Conservation (phyloP, 2,329 filamentous ascomycete genomes). For the Dothideomycetes sp. region DNA sequence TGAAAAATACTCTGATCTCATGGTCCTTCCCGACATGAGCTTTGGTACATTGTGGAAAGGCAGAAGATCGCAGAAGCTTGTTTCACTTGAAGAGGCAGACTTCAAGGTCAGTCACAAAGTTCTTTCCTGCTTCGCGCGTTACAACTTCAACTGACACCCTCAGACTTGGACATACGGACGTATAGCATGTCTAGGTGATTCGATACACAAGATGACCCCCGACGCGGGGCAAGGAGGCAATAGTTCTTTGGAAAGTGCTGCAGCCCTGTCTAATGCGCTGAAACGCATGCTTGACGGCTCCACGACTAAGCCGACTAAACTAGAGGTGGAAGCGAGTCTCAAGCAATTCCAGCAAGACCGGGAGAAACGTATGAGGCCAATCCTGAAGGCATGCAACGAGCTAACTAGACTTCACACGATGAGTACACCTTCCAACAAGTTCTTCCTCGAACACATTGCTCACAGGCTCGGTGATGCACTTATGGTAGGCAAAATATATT, state of each 20-base stretch:
- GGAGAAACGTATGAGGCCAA: conserved; percentile 10
- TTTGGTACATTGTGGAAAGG: conserved; percentile 22
- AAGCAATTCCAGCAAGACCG: conserved; percentile 13
- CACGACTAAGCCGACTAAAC: not conserved
- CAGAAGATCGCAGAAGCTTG: conserved; percentile 18
- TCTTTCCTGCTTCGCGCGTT: no score
- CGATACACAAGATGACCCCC: conserved; percentile 17
- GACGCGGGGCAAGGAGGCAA: conserved; percentile 4
- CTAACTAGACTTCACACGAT: conserved; percentile 13
- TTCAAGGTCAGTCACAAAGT: conserved; percentile 9
- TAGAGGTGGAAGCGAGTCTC: conserved; percentile 9
- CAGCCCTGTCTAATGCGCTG: conserved; percentile 15
- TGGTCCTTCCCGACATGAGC: conserved; percentile 15
- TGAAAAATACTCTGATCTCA: conserved; percentile 14
- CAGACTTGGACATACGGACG: conserved; percentile 15
- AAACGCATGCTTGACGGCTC: conserved; percentile 8
- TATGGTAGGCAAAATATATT: not conserved
- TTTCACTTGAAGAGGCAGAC: conserved; percentile 15
- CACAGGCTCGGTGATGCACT: not conserved
- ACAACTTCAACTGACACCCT: not conserved
- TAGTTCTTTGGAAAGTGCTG: conserved; percentile 15
- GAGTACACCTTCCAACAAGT: conserved; percentile 3
- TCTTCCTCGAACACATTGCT: conserved; percentile 2
- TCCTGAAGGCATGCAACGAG: conserved; percentile 10
- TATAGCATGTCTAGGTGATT: conserved; percentile 16